A percentile compares a stretch with the other conserved stretches of the same genome.
phyloP scores from a whole-genome alignment of 164 flowering plant species.

The Stephania yunnanensis region DNA sequence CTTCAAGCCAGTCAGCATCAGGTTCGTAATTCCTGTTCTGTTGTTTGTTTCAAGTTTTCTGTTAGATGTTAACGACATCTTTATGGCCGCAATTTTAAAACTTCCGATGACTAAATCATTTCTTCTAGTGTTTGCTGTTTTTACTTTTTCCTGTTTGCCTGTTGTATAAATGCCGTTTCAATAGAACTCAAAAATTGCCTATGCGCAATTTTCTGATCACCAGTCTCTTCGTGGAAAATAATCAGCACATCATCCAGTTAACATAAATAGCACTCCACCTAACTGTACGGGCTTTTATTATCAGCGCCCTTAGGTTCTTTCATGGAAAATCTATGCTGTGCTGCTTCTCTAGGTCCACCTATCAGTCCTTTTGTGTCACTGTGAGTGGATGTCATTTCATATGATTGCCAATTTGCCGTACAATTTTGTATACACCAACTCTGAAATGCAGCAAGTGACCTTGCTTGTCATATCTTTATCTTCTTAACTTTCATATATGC shows the following conservation, averaged over 20 bases:
- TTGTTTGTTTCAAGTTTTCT: background rate
- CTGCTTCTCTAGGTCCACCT: background rate
- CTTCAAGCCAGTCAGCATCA: conserved; percentile 46
- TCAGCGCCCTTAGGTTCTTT: too few species aligned
- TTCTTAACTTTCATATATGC: background rate
- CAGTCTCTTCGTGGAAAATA: background rate
- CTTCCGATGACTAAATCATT: background rate
- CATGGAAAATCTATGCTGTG: too few species aligned
- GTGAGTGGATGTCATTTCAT: background rate
- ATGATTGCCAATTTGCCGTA: background rate
- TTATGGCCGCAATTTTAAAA: background rate
- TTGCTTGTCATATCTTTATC: background rate
- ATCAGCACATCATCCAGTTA: background rate
- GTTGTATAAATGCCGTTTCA: background rate
- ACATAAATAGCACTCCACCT: background rate
- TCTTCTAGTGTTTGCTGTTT: background rate
- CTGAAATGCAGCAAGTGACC: background rate
- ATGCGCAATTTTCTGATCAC: background rate
- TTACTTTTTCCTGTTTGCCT: background rate
- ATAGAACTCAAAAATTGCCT: background rate
- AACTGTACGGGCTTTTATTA: background rate
- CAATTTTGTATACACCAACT: background rate
- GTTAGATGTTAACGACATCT: background rate
- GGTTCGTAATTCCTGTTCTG: conserved; percentile 31
- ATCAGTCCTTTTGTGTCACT: background rate